Evolutionary conservation across 2,329 filamentous ascomycete genomes (phyloP), one percentile per base, ranked within the genome.

Genomic region (Alternaria triticimaculans): DNA sequence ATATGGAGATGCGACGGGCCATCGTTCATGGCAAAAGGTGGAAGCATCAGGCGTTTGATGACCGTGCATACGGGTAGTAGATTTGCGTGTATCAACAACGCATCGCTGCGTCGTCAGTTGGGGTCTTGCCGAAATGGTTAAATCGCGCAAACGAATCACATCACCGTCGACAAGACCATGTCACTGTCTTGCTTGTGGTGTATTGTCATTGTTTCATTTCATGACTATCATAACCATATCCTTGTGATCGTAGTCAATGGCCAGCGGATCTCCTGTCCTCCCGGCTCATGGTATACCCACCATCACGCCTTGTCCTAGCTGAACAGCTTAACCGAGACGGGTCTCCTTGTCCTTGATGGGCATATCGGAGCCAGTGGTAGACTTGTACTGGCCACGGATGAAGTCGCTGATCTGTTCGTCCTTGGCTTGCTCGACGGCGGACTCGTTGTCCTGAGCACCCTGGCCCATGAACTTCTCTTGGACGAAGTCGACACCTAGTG

Each of bases 381-480:
- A 81, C 85, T 93, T 93, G 86, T 93, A 94, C 80, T 91, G 83
- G 45, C 80, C 80, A 41, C 92, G 87, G 71, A 95, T 88, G 78
- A 87, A 90, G 78, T 93, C 90, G 26, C 87, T 89, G 71, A 94
- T 92, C 78, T 91, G 84, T 80, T 93, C 90, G 78, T 96, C 93
- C 83, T 95, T 94, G 72, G 90, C 91, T 82, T 96, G 92, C 82
- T 96, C 93, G 20, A 89, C 76, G 6, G 92, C 92, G 55, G 78
- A 82, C 78, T 79, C 77, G 55, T 79, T 79, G 63, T 76, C 71
- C 82, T 96, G 92, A 50, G 87, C 76, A 18, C 92, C 92, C 69
- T 88, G 83, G 41, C 89, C 88, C 15, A 96, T 76, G 77, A 94
- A 82, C 67, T 92, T 88, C 80, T 96, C 88, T 81, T 96, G 93